These are phyloP conservation scores for Ogataea salicorniae DNA, from an alignment of 805 yeast species.

Conservation along the genomic window DNA sequence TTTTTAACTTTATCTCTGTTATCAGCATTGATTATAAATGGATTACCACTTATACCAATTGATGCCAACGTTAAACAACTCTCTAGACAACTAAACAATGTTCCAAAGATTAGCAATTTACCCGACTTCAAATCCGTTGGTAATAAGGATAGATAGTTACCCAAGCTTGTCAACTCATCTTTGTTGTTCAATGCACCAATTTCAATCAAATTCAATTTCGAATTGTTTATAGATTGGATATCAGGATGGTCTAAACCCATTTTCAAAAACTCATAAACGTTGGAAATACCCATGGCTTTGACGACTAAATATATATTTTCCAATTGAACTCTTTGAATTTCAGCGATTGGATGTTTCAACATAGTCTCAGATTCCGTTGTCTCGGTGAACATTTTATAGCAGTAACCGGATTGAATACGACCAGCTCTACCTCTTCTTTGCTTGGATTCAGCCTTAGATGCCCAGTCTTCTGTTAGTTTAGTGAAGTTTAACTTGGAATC, in stretches of 20 bases:
- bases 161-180: constrained; percentile 62
- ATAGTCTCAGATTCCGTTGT: constrained; percentile 51
- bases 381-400: constrained; percentile 73
- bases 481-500: constrained; percentile 66
- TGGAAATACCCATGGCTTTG: constrained; percentile 78
- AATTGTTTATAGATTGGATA: constrained; percentile 41
- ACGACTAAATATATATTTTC: constrained; percentile 81
- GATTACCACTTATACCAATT: constrained; percentile 65
- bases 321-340: constrained; percentile 75
- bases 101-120: constrained; percentile 71
- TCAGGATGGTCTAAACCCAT: constrained; percentile 83
- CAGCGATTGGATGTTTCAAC: constrained; percentile 79
- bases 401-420: constrained; percentile 77
- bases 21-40: constrained; percentile 60
- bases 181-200: constrained; percentile 61
- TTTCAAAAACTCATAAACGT: constrained; percentile 64
- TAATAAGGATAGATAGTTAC: constrained; percentile 69
- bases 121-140: constrained; percentile 89
- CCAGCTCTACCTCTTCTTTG: constrained; percentile 99
- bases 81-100: constrained; percentile 79
- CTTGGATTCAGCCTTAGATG: constrained; percentile 80
- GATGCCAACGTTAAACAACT: constrained; percentile 78
- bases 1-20: constrained; percentile 58
- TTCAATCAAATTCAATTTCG: constrained; percentile 49
- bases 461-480: constrained; percentile 73